These are phyloP conservation scores for Iberis pinnata DNA, from an alignment of 345 rosid species.

Conservation along the genomic window DNA sequence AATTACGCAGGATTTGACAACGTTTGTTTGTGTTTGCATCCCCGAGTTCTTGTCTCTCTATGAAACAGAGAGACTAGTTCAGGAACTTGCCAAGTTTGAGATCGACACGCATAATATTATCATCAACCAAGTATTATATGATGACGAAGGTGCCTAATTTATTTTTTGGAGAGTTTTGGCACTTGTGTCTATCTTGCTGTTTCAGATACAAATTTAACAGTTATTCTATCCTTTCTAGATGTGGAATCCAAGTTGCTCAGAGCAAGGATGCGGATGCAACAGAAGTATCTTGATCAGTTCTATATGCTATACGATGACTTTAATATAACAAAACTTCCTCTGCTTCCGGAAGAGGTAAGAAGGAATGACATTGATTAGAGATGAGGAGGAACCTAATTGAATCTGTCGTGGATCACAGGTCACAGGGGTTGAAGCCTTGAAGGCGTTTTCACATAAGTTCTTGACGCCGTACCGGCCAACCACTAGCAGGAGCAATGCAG, in stretches of 20 bases:
- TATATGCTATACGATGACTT: constrained; percentile 98
- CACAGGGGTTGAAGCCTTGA: constrained; percentile 88
- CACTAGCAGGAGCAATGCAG: constrained; percentile 34
- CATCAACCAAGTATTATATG: constrained; percentile 88
- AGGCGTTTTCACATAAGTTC: constrained; percentile 62
- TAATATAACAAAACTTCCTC: constrained; percentile 86
- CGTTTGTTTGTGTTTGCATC: constrained; percentile 93
- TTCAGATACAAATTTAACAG: not conserved
- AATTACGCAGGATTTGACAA: constrained; percentile 90
- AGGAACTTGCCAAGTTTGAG: constrained; percentile 97
- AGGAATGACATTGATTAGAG: not conserved
- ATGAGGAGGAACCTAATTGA: constrained; percentile 5
- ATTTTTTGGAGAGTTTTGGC: not conserved
- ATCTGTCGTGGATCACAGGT: constrained; percentile 50
- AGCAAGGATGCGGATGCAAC: constrained; percentile 97
- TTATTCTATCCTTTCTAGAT: constrained; percentile 35
- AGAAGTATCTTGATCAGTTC: constrained; percentile 95
- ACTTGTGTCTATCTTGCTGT: constrained; percentile 2
- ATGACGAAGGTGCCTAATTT: constrained; percentile 72
- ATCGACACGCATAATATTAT: constrained; percentile 94
- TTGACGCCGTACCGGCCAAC: constrained; percentile 54
- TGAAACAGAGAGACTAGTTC: constrained; percentile 96
- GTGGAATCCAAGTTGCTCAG: constrained; percentile 83
- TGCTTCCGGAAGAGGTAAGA: constrained; percentile 92
- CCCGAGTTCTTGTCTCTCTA: constrained; percentile 98